A percentile compares a stretch with the other conserved stretches of the same genome.
These are phyloP conservation scores for Epichloe festucae DNA, from an alignment of 2,329 filamentous ascomycete species.

Conservation along the genomic window DNA sequence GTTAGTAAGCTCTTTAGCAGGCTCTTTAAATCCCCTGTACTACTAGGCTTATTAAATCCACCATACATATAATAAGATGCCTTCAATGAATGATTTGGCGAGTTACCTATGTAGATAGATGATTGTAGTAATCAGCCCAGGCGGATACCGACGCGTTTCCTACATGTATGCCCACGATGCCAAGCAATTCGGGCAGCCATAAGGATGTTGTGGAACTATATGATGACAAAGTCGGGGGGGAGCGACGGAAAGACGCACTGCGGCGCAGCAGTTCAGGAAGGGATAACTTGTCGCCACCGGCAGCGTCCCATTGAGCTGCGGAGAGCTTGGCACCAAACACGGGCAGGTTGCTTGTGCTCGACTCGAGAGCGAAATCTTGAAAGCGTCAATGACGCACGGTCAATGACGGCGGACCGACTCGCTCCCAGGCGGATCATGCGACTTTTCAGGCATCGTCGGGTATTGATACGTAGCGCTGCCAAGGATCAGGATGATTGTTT, in stretches of 20 bases:
- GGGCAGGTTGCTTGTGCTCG: slow-evolving; percentile 42
- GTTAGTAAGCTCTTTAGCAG: no score
- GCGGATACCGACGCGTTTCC: no score
- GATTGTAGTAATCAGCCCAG: no score
- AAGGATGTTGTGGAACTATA: slow-evolving; percentile 45
- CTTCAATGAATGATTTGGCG: no score
- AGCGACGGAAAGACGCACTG: slow-evolving; percentile 53
- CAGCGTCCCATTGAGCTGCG: slow-evolving; percentile 30
- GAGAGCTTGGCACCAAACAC: slow-evolving; percentile 44
- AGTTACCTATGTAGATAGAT: no score
- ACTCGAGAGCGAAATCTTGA: slow-evolving; percentile 63
- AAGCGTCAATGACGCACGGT: slow-evolving; percentile 52
- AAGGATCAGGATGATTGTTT: no score
- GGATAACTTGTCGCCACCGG: slow-evolving; percentile 42
- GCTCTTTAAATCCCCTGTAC: no score
- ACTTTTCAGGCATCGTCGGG: no score
- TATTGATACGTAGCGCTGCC: no score
- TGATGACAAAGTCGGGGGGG: slow-evolving; percentile 48
- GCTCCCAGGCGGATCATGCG: no score
- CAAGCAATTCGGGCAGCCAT: not conserved
- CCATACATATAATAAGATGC: no score
- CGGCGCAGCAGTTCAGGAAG: slow-evolving; percentile 45
- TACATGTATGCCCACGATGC: not conserved
- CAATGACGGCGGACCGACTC: slow-evolving; percentile 37
- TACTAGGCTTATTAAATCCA: no score